Percentiles rank a stretch among this genome's conserved stretches.
Conservation (phyloP, 805 yeast genomes). For the Candida tibetensis region DNA sequence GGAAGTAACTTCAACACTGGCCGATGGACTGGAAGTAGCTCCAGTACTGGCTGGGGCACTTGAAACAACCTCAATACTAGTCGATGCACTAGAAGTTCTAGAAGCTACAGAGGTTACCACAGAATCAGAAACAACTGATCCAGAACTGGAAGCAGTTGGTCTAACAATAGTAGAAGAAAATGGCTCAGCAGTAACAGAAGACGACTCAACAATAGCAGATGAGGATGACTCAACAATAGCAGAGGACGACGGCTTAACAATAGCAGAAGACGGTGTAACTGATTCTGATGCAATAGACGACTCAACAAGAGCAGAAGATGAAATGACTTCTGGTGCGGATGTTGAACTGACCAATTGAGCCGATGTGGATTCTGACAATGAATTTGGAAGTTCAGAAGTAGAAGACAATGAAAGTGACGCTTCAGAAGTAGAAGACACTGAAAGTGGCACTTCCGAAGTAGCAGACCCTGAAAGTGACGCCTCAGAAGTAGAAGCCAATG, state of each 20-base stretch:
- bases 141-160: too few species aligned
- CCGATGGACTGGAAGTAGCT: too few species aligned
- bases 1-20: too few species aligned
- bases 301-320: background rate
- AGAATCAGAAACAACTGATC: too few species aligned
- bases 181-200: conserved; percentile 1
- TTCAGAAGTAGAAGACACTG: conserved; percentile 1
- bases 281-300: conserved; percentile 1
- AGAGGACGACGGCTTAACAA: background rate
- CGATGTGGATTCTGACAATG: background rate
- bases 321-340: background rate
- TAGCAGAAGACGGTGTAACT: background rate
- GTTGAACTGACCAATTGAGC: background rate
- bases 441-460: background rate
- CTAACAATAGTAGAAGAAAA: background rate
- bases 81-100: too few species aligned
- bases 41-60: too few species aligned
- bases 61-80: too few species aligned
- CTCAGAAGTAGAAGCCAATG: background rate
- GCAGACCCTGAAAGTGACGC: conserved; percentile 1
- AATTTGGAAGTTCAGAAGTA: background rate
- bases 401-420: too few species aligned
- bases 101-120: too few species aligned
- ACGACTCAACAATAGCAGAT: background rate
- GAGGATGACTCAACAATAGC: background rate